These are phyloP conservation scores for Tetradesmus obliquus DNA, from an alignment of 139 green algal genomes.

Conservation along the genomic window DNA sequence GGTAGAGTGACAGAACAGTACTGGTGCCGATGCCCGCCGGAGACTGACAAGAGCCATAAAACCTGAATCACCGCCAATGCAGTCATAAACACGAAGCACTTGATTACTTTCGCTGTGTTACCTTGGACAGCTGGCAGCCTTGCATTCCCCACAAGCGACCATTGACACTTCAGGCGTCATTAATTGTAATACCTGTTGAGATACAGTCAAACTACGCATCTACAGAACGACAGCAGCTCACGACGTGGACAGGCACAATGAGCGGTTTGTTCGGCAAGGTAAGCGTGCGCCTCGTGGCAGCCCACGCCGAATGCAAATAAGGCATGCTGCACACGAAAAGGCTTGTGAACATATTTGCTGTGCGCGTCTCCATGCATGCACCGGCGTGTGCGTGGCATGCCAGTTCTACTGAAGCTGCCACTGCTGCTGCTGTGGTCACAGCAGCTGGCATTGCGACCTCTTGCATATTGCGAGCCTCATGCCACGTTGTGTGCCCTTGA, in stretches of 20 bases:
- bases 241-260: background rate
- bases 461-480: background rate
- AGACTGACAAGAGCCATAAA: too few species aligned
- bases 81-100: too few species aligned
- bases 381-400: too few species aligned
- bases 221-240: background rate
- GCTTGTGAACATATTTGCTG: too few species aligned
- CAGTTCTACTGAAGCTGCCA: background rate
- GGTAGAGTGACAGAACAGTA: background rate
- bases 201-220: too few species aligned
- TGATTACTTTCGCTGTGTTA: background rate
- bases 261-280: background rate
- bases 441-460: background rate
- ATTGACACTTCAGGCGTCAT: background rate
- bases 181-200: too few species aligned
- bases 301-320: too few species aligned
- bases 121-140: background rate
- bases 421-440: background rate
- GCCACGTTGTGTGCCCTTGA: background rate
- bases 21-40: background rate
- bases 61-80: too few species aligned
- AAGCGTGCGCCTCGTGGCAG: background rate
- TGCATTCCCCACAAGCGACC: background rate
- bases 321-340: too few species aligned
- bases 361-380: too few species aligned